These are phyloP conservation scores for Brassica hybrid DNA, from an alignment of 441 rosid species.

Conservation along the genomic window DNA sequence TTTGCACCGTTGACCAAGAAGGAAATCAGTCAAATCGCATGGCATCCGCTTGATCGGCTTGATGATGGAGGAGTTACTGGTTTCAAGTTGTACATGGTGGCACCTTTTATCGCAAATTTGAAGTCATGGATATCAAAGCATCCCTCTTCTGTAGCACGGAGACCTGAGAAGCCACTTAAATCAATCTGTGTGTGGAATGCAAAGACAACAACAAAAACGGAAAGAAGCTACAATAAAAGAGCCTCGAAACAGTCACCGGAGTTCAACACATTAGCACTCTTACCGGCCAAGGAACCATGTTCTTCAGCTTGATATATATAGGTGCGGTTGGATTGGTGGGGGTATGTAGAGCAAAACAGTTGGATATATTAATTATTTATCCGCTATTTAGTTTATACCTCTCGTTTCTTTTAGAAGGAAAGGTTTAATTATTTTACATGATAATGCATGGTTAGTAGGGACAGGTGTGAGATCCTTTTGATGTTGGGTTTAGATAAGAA, in stretches of 20 bases:
- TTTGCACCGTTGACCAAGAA: conserved; percentile 91
- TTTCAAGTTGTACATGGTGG: conserved; percentile 90
- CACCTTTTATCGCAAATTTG: conserved; percentile 68
- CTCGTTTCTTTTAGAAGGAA: too few relatives aligned
- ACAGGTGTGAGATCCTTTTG: too few relatives aligned
- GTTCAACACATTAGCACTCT: background rate
- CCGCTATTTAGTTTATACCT: background rate
- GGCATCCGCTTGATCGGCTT: conserved; percentile 48
- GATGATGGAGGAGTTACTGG: conserved; percentile 64
- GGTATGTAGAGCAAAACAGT: background rate
- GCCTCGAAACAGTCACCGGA: background rate
- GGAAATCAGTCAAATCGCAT: conserved; percentile 4
- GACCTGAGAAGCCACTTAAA: conserved; percentile 63
- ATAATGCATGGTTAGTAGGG: too few relatives aligned
- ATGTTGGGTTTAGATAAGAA: too few relatives aligned
- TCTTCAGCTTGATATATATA: background rate
- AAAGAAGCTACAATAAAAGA: background rate
- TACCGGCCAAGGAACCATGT: background rate
- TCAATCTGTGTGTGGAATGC: background rate
- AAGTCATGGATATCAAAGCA: conserved; percentile 72
- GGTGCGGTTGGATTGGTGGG: background rate
- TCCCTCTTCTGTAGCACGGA: conserved; percentile 60
- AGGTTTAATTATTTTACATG: too few relatives aligned
- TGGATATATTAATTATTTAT: background rate
- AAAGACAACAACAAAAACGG: background rate